A percentile compares a stretch with the other conserved stretches of the same genome.
Conservation (phyloP, 2,329 filamentous ascomycete species). For the Pseudogymnoascus sp. region DNA sequence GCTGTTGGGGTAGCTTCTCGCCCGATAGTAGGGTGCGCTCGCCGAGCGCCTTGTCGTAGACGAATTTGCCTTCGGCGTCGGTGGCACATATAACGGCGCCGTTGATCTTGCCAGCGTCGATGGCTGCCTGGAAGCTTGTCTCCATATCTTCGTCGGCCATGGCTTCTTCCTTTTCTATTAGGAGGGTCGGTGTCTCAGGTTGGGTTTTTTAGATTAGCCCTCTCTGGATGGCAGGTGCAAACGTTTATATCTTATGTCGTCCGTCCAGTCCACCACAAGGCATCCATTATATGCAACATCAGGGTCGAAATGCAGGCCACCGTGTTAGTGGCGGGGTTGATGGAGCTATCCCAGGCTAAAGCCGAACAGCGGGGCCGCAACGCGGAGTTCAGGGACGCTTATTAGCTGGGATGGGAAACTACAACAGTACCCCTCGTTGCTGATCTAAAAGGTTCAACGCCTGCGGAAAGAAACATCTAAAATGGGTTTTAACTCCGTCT, state of each 20-base stretch:
- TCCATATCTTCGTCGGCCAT: conserved; percentile 30
- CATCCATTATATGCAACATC: neutral
- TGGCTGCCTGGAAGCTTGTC: conserved; percentile 32
- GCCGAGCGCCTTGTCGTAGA: conserved; percentile 35
- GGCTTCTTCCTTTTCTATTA: neutral
- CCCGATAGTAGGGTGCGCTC: conserved; percentile 34
- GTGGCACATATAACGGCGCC: conserved; percentile 38
- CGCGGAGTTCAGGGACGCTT: neutral
- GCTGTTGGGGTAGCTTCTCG: neutral
- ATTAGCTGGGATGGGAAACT: neutral
- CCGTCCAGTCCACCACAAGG: neutral
- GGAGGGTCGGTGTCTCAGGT: neutral
- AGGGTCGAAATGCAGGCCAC: neutral
- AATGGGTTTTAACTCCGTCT: neutral
- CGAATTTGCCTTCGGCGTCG: conserved; percentile 33
- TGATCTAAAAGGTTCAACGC: neutral
- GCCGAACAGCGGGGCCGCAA: neutral
- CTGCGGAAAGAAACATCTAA: neutral
- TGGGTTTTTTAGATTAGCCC: neutral
- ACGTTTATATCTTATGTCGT: neutral
- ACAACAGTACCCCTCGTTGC: neutral
- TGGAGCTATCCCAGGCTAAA: neutral
- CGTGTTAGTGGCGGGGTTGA: neutral
- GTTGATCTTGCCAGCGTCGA: conserved; percentile 37
- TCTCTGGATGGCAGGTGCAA: neutral